phyloP scores from a whole-genome alignment of 2,329 filamentous ascomycete genomes.

The Arthrobotrys musiformis region DNA sequence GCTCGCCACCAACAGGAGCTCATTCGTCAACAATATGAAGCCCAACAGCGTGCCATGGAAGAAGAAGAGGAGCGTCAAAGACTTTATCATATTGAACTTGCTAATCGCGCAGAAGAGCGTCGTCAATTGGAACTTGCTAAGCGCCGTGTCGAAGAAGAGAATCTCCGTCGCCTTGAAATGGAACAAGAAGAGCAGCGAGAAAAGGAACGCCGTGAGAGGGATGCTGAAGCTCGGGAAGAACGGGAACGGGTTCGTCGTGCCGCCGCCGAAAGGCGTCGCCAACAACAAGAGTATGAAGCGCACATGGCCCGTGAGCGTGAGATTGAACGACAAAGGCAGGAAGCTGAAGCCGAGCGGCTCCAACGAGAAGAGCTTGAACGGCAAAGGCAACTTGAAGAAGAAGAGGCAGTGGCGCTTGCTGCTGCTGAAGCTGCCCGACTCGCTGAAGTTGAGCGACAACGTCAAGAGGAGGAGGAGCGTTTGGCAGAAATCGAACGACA shows the following conservation, averaged over 20 bases:
- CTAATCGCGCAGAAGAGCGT: conserved; percentile 41
- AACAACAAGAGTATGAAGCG: conserved; percentile 45
- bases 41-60: conserved; percentile 29
- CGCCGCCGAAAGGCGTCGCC: conserved; percentile 32
- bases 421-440: conserved; percentile 45
- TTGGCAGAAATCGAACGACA: conserved; percentile 42
- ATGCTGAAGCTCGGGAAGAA: conserved; percentile 44
- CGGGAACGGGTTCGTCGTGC: conserved; percentile 50
- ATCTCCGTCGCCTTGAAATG: conserved; percentile 46
- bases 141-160: conserved; percentile 52
- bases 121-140: conserved; percentile 48
- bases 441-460: conserved; percentile 41
- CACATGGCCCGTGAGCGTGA: conserved; percentile 48
- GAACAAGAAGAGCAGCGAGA: conserved; percentile 52
- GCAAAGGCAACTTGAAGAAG: conserved; percentile 35
- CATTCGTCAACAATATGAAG: conserved; percentile 47
- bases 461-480: conserved; percentile 34
- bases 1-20: conserved; percentile 32
- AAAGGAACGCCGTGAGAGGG: conserved; percentile 47
- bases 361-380: conserved; percentile 37
- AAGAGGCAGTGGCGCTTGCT: conserved; percentile 39
- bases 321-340: conserved; percentile 49
- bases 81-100: conserved; percentile 31
- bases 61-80: conserved; percentile 23
- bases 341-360: conserved; percentile 38